Conservation (phyloP, 2,329 filamentous ascomycete genomes). For the Grosmannia clavigera region DNA sequence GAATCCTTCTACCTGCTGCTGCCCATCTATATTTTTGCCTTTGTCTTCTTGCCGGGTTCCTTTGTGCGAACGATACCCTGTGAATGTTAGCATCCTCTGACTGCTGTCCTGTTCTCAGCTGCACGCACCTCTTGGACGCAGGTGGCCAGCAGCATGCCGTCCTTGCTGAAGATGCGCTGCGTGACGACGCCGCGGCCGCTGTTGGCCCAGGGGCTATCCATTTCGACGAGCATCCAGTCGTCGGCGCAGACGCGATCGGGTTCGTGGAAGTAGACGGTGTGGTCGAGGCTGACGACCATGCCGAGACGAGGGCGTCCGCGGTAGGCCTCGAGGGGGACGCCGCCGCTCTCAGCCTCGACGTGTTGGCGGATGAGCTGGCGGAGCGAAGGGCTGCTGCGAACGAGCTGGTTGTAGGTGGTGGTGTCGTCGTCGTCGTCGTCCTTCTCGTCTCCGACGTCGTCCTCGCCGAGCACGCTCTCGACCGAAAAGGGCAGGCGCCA, state of each 20-base stretch:
- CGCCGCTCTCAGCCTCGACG: conserved; percentile 30
- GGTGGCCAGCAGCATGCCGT: conserved; percentile 63
- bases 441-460: conserved; percentile 16
- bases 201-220: conserved; percentile 69
- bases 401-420: conserved; percentile 12
- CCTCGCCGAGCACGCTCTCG: conserved; percentile 30
- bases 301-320: conserved; percentile 47
- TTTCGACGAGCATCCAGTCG: conserved; percentile 71
- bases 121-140: conserved; percentile 63
- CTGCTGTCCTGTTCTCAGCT: too few species aligned
- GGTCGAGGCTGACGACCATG: conserved; percentile 79
- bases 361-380: conserved; percentile 22
- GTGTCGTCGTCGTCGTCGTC: conserved; percentile 21
- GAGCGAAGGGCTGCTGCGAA: conserved; percentile 35
- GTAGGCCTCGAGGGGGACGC: conserved; percentile 26
- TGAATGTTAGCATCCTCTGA: neutral
- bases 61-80: conserved; percentile 3
- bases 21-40: too few species aligned
- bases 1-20: too few species aligned
- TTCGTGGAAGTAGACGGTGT: conserved; percentile 58
- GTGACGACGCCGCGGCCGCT: conserved; percentile 65
- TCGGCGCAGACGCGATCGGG: conserved; percentile 45
- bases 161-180: conserved; percentile 58
- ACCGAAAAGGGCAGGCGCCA: conserved; percentile 52
- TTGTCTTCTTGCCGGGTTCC: neutral